phyloP scores from a whole-genome alignment of 2,329 filamentous ascomycete species.

The Nemania sp. region DNA sequence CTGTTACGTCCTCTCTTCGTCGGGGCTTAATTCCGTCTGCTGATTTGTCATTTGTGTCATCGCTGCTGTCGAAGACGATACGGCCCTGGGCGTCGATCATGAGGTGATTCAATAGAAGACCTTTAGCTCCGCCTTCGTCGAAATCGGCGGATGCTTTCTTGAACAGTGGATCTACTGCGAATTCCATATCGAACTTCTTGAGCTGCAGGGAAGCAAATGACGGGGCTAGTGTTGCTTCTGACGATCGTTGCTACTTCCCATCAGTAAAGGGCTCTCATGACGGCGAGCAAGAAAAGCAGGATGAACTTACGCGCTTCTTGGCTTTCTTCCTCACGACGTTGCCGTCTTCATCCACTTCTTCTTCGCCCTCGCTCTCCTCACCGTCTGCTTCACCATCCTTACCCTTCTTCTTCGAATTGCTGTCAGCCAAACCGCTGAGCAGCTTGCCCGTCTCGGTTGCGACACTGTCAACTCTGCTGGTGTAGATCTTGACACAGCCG shows the following conservation, averaged over 20 bases:
- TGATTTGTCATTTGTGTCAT: constrained; percentile 68
- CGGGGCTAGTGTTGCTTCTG: constrained; percentile 89
- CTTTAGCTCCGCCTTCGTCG: constrained; percentile 96
- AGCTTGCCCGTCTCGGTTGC: constrained; percentile 96
- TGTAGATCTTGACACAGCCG: constrained; percentile 99
- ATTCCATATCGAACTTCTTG: constrained; percentile 97
- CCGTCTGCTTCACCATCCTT: constrained; percentile 68
- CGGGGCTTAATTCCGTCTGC: constrained; percentile 44
- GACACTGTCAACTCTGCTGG: constrained; percentile 95
- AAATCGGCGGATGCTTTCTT: constrained; percentile 99
- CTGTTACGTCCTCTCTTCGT: constrained; percentile 41
- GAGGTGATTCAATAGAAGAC: constrained; percentile 91
- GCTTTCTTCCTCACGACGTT: constrained; percentile 60
- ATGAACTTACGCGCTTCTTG: constrained; percentile 71
- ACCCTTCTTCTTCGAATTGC: constrained; percentile 72
- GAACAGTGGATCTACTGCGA: constrained; percentile 96
- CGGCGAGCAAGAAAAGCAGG: not conserved
- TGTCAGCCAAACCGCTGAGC: constrained; percentile 89
- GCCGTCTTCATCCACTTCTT: constrained; percentile 65
- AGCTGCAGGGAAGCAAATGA: constrained; percentile 87
- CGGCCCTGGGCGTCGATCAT: constrained; percentile 89
- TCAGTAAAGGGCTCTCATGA: constrained; percentile 25
- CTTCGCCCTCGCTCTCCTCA: constrained; percentile 68
- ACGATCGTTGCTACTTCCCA: constrained; percentile 65
- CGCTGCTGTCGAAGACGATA: constrained; percentile 98